These are phyloP conservation scores for Tulasnella sp. DNA, from an alignment of 768 basidiomycete genomes.

Conservation along the genomic window DNA sequence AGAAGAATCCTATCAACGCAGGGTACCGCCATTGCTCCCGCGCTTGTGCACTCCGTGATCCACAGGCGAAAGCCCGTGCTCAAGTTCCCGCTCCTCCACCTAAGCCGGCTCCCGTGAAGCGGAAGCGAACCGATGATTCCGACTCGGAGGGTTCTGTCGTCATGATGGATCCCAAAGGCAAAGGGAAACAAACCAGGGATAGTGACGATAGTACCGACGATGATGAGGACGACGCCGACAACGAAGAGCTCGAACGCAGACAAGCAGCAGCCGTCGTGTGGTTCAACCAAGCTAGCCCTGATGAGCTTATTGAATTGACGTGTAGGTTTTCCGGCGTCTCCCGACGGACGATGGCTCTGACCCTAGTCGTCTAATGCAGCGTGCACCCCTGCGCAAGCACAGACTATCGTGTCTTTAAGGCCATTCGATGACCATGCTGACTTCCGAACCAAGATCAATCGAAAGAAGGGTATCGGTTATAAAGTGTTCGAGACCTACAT, in stretches of 20 bases:
- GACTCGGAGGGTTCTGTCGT: not conserved
- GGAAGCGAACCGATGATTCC: not conserved
- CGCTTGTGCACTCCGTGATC: not conserved
- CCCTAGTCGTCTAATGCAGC: conserved; percentile 35
- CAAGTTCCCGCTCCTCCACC: conserved; percentile 3
- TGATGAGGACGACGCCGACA: conserved; percentile 35
- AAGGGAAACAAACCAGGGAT: not conserved
- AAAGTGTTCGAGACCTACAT: conserved; percentile 89
- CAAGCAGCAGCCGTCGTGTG: conserved; percentile 41
- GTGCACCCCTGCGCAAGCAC: conserved; percentile 77
- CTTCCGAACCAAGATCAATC: conserved; percentile 72
- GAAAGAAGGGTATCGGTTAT: conserved; percentile 88
- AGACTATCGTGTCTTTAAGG: conserved; percentile 68
- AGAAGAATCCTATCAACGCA: not conserved
- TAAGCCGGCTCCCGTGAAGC: not conserved
- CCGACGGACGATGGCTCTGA: not conserved
- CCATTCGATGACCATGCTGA: conserved; percentile 78
- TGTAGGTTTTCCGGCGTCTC: conserved; percentile 35
- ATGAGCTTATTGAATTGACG: conserved; percentile 45
- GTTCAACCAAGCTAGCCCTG: conserved; percentile 44
- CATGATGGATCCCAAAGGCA: conserved; percentile 9
- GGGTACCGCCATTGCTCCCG: not conserved
- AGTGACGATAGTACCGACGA: conserved; percentile 33
- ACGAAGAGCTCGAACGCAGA: conserved; percentile 34
- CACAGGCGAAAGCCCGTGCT: not conserved